phyloP scores from a whole-genome alignment of 2,329 filamentous ascomycete species.

The Lithohypha guttulata region DNA sequence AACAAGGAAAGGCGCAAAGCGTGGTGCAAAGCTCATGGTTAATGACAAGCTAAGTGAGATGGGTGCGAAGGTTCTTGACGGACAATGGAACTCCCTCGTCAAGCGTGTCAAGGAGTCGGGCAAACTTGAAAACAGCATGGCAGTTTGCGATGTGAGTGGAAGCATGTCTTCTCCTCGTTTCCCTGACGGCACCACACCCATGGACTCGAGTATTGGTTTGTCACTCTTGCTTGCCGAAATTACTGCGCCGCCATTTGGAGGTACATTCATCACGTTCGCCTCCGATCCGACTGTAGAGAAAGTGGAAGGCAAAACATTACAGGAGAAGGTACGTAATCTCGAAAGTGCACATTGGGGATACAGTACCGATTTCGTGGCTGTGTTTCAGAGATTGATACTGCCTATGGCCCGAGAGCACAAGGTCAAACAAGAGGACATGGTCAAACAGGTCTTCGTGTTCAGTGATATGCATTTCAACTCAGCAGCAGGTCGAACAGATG shows the following conservation, averaged over 20 bases:
- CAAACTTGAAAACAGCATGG: constrained; percentile 42
- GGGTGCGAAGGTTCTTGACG: constrained; percentile 32
- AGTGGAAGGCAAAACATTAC: constrained; percentile 34
- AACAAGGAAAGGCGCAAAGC: background rate
- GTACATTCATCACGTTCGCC: constrained; percentile 47
- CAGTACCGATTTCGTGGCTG: constrained; percentile 44
- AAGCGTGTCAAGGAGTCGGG: constrained; percentile 47
- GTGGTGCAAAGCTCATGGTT: constrained; percentile 19
- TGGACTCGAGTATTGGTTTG: constrained; percentile 46
- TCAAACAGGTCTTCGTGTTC: constrained; percentile 51
- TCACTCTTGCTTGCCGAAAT: constrained; percentile 47
- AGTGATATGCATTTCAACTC: constrained; percentile 51
- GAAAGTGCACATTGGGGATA: constrained; percentile 27
- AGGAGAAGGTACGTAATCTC: constrained; percentile 33
- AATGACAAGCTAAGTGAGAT: constrained; percentile 26
- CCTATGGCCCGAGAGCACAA: constrained; percentile 43
- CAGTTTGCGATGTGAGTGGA: constrained; percentile 48
- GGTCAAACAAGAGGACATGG: constrained; percentile 46
- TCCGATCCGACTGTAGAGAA: constrained; percentile 30
- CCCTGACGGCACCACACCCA: constrained; percentile 37
- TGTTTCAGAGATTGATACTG: constrained; percentile 45
- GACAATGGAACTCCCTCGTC: constrained; percentile 49
- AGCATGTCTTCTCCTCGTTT: constrained; percentile 39
- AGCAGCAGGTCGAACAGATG: constrained; percentile 19
- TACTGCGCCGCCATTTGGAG: constrained; percentile 42